Percentiles rank a stretch among this genome's conserved stretches.
Evolutionary conservation across 164 flowering plant genomes (phyloP).

Genomic region (Aristolochia contorta): DNA sequence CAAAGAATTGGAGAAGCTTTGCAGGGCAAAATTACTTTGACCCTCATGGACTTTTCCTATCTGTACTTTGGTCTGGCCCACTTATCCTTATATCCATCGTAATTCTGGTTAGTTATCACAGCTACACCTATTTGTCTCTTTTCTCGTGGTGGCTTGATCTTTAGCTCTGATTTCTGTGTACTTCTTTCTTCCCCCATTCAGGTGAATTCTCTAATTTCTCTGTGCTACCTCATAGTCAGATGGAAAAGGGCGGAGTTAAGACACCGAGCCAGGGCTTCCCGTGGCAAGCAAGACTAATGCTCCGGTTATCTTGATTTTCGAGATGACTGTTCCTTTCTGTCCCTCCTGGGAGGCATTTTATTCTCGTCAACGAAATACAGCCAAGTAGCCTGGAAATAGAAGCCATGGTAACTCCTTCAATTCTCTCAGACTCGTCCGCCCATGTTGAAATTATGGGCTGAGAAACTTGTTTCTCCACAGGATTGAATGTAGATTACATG

Average conservation of each 20-base stretch:
- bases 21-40: constrained; percentile 87
- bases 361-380: too few species aligned
- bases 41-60: constrained; percentile 62
- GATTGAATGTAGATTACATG: too few species aligned
- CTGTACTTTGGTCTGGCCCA: constrained; percentile 94
- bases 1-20: constrained; percentile 71
- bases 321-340: too few species aligned
- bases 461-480: too few species aligned
- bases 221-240: constrained; percentile 48
- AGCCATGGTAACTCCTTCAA: too few species aligned
- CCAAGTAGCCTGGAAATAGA: too few species aligned
- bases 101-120: constrained; percentile 57
- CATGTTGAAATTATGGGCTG: too few species aligned
- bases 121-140: neutral
- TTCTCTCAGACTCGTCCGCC: too few species aligned
- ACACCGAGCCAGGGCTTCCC: constrained; percentile 57
- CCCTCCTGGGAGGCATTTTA: too few species aligned
- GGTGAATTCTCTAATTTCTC: constrained; percentile 58
- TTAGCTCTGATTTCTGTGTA: neutral
- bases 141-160: neutral
- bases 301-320: neutral
- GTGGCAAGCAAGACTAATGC: constrained; percentile 45
- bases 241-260: constrained; percentile 81
- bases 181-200: constrained; percentile 19
- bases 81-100: constrained; percentile 61